Percentiles rank a stretch among this genome's conserved stretches.
Evolutionary conservation across 2,329 filamentous ascomycete genomes (phyloP).

Genomic region (Aureobasidium sp.): DNA sequence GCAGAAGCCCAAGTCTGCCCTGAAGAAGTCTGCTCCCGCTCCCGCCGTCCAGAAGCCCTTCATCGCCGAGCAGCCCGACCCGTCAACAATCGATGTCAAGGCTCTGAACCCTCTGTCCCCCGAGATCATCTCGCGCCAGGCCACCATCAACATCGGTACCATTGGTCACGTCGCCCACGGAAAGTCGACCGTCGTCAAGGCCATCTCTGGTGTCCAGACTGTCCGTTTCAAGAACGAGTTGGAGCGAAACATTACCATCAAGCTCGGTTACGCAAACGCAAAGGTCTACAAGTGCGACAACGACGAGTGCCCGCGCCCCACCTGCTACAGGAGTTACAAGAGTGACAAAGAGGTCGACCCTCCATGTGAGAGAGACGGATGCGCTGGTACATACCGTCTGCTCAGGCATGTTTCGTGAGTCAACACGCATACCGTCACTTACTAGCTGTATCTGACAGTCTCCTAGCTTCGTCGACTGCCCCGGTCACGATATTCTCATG

Average conservation of each 20-base stretch:
- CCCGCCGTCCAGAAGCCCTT: slow-evolving; percentile 52
- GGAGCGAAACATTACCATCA: slow-evolving; percentile 99
- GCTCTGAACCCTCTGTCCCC: slow-evolving; percentile 77
- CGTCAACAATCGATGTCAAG: slow-evolving; percentile 75
- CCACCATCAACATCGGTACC: slow-evolving; percentile 84
- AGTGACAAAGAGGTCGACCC: slow-evolving; percentile 98
- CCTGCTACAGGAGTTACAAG: slow-evolving; percentile 95
- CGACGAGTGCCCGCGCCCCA: slow-evolving; percentile 79
- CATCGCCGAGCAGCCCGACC: slow-evolving; percentile 86
- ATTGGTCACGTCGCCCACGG: slow-evolving; percentile 99
- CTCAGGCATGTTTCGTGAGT: slow-evolving; percentile 87
- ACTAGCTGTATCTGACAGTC: neutral
- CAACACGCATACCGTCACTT: neutral
- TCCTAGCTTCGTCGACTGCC: slow-evolving; percentile 83
- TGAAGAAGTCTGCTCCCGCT: slow-evolving; percentile 66
- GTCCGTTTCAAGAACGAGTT: slow-evolving; percentile 99
- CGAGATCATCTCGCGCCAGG: slow-evolving; percentile 91
- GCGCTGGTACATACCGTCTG: slow-evolving; percentile 76
- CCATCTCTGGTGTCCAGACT: slow-evolving; percentile 96
- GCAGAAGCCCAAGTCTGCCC: slow-evolving; percentile 68
- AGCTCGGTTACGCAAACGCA: slow-evolving; percentile 97
- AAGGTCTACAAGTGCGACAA: slow-evolving; percentile 99
- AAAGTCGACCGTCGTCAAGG: slow-evolving; percentile 98
- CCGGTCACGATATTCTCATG: slow-evolving; percentile 99
- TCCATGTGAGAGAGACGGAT: slow-evolving; percentile 89